Evolutionary conservation across 352 stramenopile species (phyloP), one percentile per base, ranked within the genome.

Genomic region (Globisporangium canariense): DNA sequence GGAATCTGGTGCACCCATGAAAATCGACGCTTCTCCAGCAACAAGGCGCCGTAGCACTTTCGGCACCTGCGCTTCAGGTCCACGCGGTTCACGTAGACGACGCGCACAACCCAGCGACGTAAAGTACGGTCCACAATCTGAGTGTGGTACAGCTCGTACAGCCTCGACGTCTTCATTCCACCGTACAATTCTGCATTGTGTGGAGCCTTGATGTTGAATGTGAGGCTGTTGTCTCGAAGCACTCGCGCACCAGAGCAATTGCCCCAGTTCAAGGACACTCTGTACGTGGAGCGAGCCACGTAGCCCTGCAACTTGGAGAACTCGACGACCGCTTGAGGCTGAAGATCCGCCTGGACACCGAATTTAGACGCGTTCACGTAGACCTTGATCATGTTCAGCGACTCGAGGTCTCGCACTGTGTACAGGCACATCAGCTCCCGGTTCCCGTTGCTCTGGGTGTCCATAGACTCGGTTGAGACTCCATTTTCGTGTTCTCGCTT

Each of bases 61-160:
- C 52, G 34, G 52, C 87, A 95, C 32, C 78, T 81, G 28, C 81
- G 77, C 65, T 95, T 95, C 6, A 95, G 56, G 1, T 91, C 56
- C 14, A 87, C 80, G 53, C 93, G 93, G 55, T 67, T 91, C 9
- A 94, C 60, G 49, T 95, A 85, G n/a, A 88, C 76, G 43, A 93
- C 77, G 5, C 74, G 69, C 32, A 90, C 81, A 0, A 89, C 68
- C 28, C 77, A 89, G 18, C 80, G 80, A 70, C 82, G 74, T 40
- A 91, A 45, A 18, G 67, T 76, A 18, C 76, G 73, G 63, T 95
- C 84, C 50, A 83, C 63, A 0, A 14, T 5, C 1, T 65, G 66
- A 16, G 47, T 55, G n/a, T 66, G 50, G 60, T 90, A 92, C 10
- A 93, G 62, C 2, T 75, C 62, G 30, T 74, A 70, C 30, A 94